Evolutionary conservation across 441 rosid genomes (phyloP), one percentile per base, ranked within the genome.

Genomic region (Pelargonium myrrhifolium): DNA sequence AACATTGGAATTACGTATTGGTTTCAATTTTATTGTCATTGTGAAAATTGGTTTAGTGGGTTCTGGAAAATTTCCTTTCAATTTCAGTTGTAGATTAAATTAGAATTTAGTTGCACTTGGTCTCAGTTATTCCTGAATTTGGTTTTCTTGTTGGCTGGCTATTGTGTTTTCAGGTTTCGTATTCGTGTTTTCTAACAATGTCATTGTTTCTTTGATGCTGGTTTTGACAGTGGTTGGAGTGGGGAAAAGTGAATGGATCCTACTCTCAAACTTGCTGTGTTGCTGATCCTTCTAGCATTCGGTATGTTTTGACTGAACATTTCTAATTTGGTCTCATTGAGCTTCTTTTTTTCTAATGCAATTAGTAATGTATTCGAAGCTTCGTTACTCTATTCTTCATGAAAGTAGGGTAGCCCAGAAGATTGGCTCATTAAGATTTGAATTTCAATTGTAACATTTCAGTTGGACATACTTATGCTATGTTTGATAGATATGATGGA

Each of bases 211-310:
- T 60, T 40, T 20, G 20, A 26, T 28, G 28, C 62, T 10, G 61
- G 53, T 43, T 59, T 62, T 70, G 69, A 75, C 77, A 79, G 84
- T 65, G 72, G 68, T 68, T 68, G 69, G 74, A 71, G 76, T 71
- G 66, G 84, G 70, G 73, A 39, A 62, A 70, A 61, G 74, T 66
- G 37, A 43, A 88, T 87, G 91, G 81, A 77, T 80, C 71, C 74
- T 73, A 22, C 74, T 68, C 80, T 79, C 59, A 84, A 76, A 82
- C 71, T 83, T 39, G 49, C 75, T 31, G 9, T 77, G 58, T 65
- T 78, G 55, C 70, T 88, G 22, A 8, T 80, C 61, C 82, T 92
- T 77, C 68, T 87, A 62, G 80, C 71, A 70, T 77, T 81, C 69
- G 87, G 98, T 92, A 77, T 69, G 81, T 68, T 17, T 51, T 37